Evolutionary conservation across 768 basidiomycete species (phyloP), one percentile per base, ranked within the genome.

Genomic region (Chalciporus sphaerocephalus): DNA sequence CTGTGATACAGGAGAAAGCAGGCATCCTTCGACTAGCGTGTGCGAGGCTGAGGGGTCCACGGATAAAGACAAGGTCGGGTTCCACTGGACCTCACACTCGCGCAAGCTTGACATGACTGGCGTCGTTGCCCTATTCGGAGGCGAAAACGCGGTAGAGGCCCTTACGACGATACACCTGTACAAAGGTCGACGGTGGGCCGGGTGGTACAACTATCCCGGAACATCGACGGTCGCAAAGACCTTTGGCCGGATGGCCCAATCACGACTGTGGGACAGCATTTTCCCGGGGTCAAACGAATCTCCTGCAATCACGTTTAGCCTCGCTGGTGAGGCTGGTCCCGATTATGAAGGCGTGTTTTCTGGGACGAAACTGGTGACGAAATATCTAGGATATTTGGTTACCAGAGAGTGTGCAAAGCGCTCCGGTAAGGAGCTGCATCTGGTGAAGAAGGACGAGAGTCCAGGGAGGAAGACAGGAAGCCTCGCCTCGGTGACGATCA

Each of bases 311-410:
- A 55, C 58, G 11, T 68, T 68, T 38, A 49, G 46, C 6, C 41
- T 67, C 35, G 54, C 51, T n/a, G 68, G 62, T 13, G 48, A 50
- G 36, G 11, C n/a, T 33, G 67, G 68, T 2, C 87, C 87, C 33
- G 85, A 86, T 52, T 92, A 79, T 62, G 80, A 81, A 50, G 81
- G 85, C 1, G 79, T 87, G 52, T 81, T n/a, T 68, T 92, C 40
- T 75, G 85, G 63, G 65, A 87, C 51, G 75, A 71, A 44, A 62
- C 69, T 34, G 72, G 62, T 5, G 70, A 78, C 57, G 72, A 77
- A 35, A 70, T 83, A 20, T 66, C 78, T 56, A 80, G 88, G 22
- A 74, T 68, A 42, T 82, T 84, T 67, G 74, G 78, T 17, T 3
- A 41, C 50, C 13, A 41, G 51, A 27, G 36, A 39, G 7, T 54